Evolutionary conservation across 2,329 filamentous ascomycete species (phyloP).

Genomic region (Aureobasidium zeae): DNA sequence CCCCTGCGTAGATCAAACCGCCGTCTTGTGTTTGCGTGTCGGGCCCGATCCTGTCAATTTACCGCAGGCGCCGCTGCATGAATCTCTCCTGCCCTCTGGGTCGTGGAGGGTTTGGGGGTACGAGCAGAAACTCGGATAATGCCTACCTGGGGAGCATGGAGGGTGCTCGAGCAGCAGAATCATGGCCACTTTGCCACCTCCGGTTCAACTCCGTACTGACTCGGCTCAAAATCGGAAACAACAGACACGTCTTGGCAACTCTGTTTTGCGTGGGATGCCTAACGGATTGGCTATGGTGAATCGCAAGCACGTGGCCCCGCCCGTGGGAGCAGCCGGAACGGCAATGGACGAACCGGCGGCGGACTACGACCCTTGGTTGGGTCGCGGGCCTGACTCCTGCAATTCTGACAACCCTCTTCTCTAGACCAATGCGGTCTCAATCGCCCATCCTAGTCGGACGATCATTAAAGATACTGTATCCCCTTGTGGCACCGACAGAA

Average conservation of each 20-base stretch:
- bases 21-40: slow-evolving; percentile 9
- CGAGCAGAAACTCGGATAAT: slow-evolving; percentile 13
- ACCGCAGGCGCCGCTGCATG: slow-evolving; percentile 12
- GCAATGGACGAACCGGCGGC: slow-evolving; percentile 3
- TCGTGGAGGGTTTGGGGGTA: slow-evolving; percentile 5
- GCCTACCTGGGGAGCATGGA: too few species aligned
- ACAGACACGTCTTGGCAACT: slow-evolving; percentile 5
- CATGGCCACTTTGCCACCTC: slow-evolving; percentile 2
- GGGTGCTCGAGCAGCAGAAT: slow-evolving; percentile 13
- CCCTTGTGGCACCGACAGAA: slow-evolving; percentile 11
- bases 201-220: slow-evolving; percentile 1
- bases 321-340: slow-evolving; percentile 9
- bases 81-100: slow-evolving; percentile 1
- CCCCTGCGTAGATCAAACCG: slow-evolving; percentile 16
- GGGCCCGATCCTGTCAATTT: slow-evolving; percentile 13
- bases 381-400: slow-evolving; percentile 9
- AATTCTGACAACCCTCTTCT: slow-evolving; percentile 10
- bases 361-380: not conserved
- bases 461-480: slow-evolving; percentile 11
- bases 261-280: not conserved
- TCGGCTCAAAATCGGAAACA: too few species aligned
- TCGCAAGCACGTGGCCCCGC: slow-evolving; percentile 11
- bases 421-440: not conserved
- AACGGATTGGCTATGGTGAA: slow-evolving; percentile 8
- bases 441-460: slow-evolving; percentile 3